A percentile compares a stretch with the other conserved stretches of the same genome.
Evolutionary conservation across 164 flowering plant genomes (phyloP).

Genomic region (Macadamia integrifolia): DNA sequence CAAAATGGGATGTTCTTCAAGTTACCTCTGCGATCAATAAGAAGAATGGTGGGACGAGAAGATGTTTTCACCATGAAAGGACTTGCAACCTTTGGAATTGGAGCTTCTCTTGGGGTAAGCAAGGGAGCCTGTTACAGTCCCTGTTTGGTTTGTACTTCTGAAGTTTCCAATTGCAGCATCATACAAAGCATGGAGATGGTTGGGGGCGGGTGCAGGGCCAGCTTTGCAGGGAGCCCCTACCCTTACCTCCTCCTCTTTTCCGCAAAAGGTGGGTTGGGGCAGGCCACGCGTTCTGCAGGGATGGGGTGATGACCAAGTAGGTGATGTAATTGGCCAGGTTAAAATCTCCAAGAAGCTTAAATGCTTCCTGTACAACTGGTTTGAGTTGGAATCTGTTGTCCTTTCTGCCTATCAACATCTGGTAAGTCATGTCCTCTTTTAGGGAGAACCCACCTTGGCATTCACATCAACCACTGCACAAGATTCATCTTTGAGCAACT

Average conservation of each 20-base stretch:
- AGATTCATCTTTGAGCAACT: background rate
- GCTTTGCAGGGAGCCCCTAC: no score
- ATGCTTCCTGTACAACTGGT: background rate
- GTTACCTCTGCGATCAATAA: slow-evolving; percentile 87
- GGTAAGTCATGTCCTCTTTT: background rate
- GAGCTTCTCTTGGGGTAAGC: slow-evolving; percentile 45
- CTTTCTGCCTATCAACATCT: background rate
- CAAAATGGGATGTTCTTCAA: no score
- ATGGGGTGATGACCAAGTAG: no score
- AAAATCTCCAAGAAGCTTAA: background rate
- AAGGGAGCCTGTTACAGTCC: slow-evolving; percentile 55
- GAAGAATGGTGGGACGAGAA: slow-evolving; percentile 54
- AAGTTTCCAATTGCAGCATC: slow-evolving; percentile 84
- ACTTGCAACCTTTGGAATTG: slow-evolving; percentile 31
- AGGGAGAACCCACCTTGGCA: background rate
- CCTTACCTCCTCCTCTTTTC: no score
- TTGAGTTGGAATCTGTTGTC: background rate
- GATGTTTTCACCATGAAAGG: slow-evolving; percentile 34
- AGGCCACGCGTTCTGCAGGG: no score
- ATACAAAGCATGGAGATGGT: slow-evolving; percentile 32
- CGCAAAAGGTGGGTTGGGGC: no score
- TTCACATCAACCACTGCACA: background rate
- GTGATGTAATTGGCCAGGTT: background rate
- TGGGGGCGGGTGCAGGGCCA: slow-evolving; percentile 18
- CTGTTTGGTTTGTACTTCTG: slow-evolving; percentile 81